Evolutionary conservation across 139 green algal species (phyloP), one percentile per base, ranked within the genome.

Genomic region (Chlamydomonas sp.): DNA sequence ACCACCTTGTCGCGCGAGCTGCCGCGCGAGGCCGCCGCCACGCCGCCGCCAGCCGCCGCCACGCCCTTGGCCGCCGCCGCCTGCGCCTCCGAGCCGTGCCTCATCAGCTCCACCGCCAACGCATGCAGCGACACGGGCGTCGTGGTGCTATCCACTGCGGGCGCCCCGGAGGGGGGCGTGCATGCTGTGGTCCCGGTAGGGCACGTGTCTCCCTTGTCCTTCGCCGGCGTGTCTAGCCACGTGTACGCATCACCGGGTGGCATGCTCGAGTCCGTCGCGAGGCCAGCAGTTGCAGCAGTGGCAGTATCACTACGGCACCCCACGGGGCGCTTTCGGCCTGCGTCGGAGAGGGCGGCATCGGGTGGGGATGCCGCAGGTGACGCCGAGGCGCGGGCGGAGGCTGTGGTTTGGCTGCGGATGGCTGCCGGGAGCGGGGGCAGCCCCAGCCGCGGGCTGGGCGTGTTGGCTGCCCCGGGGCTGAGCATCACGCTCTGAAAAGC

Each of bases 81-180:
- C 31, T 49, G 31, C 31, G 31, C 31, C 31, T 49, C 31, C 31
- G 31, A 49, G 31, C 31, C 31, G 57, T 85, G 80, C 15, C 80
- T 67, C 5, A 85, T 17, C 67, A 85, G 67, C 80, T 85, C 80
- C 15, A 68, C 80, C 6, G 67, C 67, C 18, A 85, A 6, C 16
- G 67, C 49, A 14, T 68, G 57, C 12, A 64, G 63, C 74, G 78
- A 80, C 64, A 87, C 64, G 49, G 68, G 61, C 1, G 62, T 83
- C 14, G 60, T 74, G 72, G 8, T 7, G 58, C 63, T 64, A 63
- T 16, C 20, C 5, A 5, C 15, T 49, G 60, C 6, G n/a, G 73
- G 57, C 31, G 17, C 7, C 16, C 20, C 15, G 58, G 18, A 15
- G 49, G 82, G 15, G 73, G 0, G 4, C 8, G 73, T 4, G 73